These are phyloP conservation scores for Posidonia oceanica DNA, from an alignment of 116 monocot species.

Conservation along the genomic window DNA sequence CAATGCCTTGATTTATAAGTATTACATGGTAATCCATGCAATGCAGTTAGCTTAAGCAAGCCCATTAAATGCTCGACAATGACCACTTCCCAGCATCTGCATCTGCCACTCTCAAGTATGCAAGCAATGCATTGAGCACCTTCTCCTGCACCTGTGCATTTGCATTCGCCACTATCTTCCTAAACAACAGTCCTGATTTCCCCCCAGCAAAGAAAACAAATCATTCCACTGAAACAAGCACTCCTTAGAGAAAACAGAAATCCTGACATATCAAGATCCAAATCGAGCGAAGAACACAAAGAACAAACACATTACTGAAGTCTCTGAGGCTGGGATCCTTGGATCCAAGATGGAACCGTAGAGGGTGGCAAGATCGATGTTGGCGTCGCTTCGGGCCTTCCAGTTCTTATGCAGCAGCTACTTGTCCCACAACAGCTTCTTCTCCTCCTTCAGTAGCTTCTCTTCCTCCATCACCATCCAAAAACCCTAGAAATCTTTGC, in stretches of 20 bases:
- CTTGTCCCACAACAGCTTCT: slow-evolving; percentile 99
- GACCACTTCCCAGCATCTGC: slow-evolving; percentile 74
- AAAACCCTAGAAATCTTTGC: not conserved
- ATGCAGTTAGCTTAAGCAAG: not conserved
- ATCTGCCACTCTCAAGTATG: slow-evolving; percentile 80
- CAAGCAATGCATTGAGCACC: slow-evolving; percentile 83
- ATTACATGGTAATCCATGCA: slow-evolving; percentile 2
- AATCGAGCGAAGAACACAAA: not conserved
- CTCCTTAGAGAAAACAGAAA: not conserved
- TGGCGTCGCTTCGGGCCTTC: slow-evolving; percentile 98
- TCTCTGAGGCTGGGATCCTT: slow-evolving; percentile 90
- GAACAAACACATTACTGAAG: slow-evolving; percentile 40
- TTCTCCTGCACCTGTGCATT: slow-evolving; percentile 99
- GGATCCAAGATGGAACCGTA: slow-evolving; percentile 94
- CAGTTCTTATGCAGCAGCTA: slow-evolving; percentile 93
- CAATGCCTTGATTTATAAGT: too few species aligned
- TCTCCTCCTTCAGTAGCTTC: slow-evolving; percentile 96
- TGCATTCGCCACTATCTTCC: slow-evolving; percentile 88
- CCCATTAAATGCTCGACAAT: not conserved
- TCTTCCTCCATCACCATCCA: slow-evolving; percentile 97
- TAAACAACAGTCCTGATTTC: slow-evolving; percentile 63
- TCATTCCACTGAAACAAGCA: not conserved
- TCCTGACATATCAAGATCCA: not conserved
- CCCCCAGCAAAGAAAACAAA: not conserved
- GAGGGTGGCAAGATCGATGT: slow-evolving; percentile 88